Evolutionary conservation across 2,329 filamentous ascomycete species (phyloP), one percentile per base, ranked within the genome.

Genomic region (Pseudogymnoascus sp.): DNA sequence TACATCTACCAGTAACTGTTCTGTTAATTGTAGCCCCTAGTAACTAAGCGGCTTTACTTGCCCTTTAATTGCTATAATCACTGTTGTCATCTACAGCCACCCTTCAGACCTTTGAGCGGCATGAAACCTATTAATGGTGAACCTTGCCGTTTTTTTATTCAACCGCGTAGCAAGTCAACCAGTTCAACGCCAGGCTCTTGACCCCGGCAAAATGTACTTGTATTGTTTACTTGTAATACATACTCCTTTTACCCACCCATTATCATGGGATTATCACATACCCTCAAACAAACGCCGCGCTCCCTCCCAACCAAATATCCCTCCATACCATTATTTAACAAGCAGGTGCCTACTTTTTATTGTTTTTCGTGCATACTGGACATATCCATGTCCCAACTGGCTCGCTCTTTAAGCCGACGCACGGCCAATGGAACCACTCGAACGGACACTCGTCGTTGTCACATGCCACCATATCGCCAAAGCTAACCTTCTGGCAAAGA

Each of bases 361-460:
- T 64, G 21, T 61, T 81, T 65, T 82, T 79, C 14, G 78, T 79
- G 66, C 86, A 89, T 5, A 81, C 77, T 2, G 86, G 85, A 68
- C 86, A 89, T 71, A 83, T 88, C 86, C 86, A 89, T 23, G 80
- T 85, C 33, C 86, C 86, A 62, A 83, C 83, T 6, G 86, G 86
- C 72, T 88, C 85, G 68, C 82, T 86, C 74, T 86, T 87, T 33
- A 89, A 78, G 19, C 85, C 84, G 59, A 89, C 86, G 69, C 86
- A 89, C 45, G 79, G 85, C 88, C 90, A 94, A 76, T 94, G 90
- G 74, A 94, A 94, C 90, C 90, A 94, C 76, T 94, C 90, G 71
- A 84, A 90, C 55, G 86, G 85, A 74, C 90, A 94, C 67, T 87
- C 82, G 63, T 89, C 85, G 73, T 93, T 93, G 77, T 94, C 90